These are phyloP conservation scores for Reticulascus tulasneorum DNA, from an alignment of 2,329 filamentous ascomycete species.

Conservation along the genomic window DNA sequence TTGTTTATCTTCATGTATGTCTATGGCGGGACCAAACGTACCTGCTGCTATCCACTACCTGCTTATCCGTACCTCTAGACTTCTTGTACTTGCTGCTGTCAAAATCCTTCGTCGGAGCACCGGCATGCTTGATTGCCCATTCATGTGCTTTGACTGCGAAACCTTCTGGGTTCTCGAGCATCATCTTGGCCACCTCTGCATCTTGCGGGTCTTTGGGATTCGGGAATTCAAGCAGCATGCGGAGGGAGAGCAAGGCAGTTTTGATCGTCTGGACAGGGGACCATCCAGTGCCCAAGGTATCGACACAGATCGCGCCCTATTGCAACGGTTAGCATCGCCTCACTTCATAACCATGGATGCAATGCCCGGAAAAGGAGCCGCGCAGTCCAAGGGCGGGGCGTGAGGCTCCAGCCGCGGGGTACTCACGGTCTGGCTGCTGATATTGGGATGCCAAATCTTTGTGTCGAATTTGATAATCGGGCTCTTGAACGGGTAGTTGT, in stretches of 20 bases:
- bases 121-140: constrained; percentile 83
- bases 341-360: too few species aligned
- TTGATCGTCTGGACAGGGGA: constrained; percentile 96
- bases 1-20: not conserved
- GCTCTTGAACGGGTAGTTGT: constrained; percentile 88
- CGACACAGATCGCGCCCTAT: constrained; percentile 93
- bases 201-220: constrained; percentile 97
- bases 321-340: not conserved
- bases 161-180: constrained; percentile 71
- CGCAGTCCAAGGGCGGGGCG: not conserved
- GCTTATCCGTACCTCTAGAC: constrained; percentile 48
- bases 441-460: constrained; percentile 95
- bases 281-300: constrained; percentile 86
- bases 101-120: constrained; percentile 55
- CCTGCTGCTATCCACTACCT: constrained; percentile 51
- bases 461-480: constrained; percentile 89
- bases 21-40: constrained; percentile 13
- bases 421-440: constrained; percentile 87
- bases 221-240: constrained; percentile 86
- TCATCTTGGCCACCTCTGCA: constrained; percentile 88
- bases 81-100: constrained; percentile 37
- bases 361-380: not conserved
- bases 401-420: too few species aligned
- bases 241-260: constrained; percentile 86
- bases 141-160: constrained; percentile 82